Percentiles rank a stretch among this genome's conserved stretches.
Evolutionary conservation across 371 early-diverging fungal species (phyloP).

Genomic region (Zychaea mexicana): DNA sequence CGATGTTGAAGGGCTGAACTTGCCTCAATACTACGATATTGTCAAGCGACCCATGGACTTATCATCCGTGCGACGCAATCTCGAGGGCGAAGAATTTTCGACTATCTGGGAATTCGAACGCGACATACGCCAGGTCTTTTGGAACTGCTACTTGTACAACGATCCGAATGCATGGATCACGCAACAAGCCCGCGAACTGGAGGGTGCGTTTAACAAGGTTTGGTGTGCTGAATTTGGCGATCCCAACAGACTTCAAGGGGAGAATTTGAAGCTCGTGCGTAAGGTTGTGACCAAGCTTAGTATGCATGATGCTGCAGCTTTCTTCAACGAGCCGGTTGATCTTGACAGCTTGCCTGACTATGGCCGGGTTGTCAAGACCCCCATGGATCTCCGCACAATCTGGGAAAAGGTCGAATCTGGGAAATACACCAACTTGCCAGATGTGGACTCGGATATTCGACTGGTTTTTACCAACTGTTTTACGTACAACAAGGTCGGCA

Average conservation of each 20-base stretch:
- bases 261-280: slow-evolving; percentile 36
- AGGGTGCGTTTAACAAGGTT: slow-evolving; percentile 40
- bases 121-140: slow-evolving; percentile 71
- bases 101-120: slow-evolving; percentile 53
- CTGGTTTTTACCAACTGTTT: slow-evolving; percentile 88
- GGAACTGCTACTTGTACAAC: slow-evolving; percentile 83
- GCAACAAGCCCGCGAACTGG: slow-evolving; percentile 41
- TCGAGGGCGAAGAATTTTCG: slow-evolving; percentile 60
- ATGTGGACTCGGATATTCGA: slow-evolving; percentile 61
- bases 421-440: slow-evolving; percentile 46
- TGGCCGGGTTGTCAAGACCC: slow-evolving; percentile 78
- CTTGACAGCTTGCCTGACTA: slow-evolving; percentile 89
- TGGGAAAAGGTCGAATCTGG: slow-evolving; percentile 72
- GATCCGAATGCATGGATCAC: slow-evolving; percentile 60
- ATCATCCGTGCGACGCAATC: slow-evolving; percentile 77
- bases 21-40: slow-evolving; percentile 89
- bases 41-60: slow-evolving; percentile 98
- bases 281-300: slow-evolving; percentile 43
- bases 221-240: slow-evolving; percentile 46
- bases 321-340: slow-evolving; percentile 91
- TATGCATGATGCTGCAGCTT: slow-evolving; percentile 34
- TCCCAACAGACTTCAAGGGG: slow-evolving; percentile 35
- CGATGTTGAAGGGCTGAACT: slow-evolving; percentile 78
- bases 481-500: slow-evolving; percentile 82
- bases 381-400: slow-evolving; percentile 97